Conservation (phyloP, 2,329 filamentous ascomycete species). For the Stachybotrys chlorohalonatus region DNA sequence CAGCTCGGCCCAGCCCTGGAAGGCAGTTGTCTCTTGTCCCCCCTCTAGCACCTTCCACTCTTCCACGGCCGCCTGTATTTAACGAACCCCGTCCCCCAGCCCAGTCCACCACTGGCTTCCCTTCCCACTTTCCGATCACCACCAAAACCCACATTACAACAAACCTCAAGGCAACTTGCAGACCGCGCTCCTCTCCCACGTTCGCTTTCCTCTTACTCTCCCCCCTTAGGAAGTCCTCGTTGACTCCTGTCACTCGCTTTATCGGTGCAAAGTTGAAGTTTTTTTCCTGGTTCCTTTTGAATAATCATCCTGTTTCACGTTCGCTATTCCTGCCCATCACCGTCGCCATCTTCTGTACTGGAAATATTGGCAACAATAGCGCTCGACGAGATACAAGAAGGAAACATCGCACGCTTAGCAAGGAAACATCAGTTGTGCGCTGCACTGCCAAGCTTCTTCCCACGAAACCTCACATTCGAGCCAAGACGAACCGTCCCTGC, state of each 20-base stretch:
- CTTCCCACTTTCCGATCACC: constrained; percentile 16
- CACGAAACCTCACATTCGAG: background rate
- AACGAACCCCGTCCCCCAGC: constrained; percentile 12
- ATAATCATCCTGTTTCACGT: constrained; percentile 28
- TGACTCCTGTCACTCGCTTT: constrained; percentile 69
- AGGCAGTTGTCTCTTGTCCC: background rate
- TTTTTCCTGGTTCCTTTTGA: constrained; percentile 4
- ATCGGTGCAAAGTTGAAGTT: constrained; percentile 34
- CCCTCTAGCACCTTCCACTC: background rate
- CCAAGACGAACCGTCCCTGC: background rate
- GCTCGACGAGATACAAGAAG: background rate
- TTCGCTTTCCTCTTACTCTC: constrained; percentile 37
- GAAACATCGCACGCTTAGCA: background rate
- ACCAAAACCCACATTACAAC: constrained; percentile 13
- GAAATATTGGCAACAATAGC: background rate
- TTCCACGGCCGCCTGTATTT: constrained; percentile 14
- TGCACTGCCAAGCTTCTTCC: too few species aligned
- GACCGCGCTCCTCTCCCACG: constrained; percentile 21
- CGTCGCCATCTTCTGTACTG: background rate
- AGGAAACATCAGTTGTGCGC: background rate
- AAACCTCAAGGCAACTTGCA: constrained; percentile 9
- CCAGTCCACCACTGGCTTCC: constrained; percentile 5
- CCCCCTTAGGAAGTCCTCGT: constrained; percentile 59
- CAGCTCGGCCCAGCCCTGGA: background rate
- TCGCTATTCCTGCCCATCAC: constrained; percentile 16